Evolutionary conservation across 1,139 yeast genomes (phyloP), one percentile per base, ranked within the genome.

Genomic region (Geotrichum siamense): DNA sequence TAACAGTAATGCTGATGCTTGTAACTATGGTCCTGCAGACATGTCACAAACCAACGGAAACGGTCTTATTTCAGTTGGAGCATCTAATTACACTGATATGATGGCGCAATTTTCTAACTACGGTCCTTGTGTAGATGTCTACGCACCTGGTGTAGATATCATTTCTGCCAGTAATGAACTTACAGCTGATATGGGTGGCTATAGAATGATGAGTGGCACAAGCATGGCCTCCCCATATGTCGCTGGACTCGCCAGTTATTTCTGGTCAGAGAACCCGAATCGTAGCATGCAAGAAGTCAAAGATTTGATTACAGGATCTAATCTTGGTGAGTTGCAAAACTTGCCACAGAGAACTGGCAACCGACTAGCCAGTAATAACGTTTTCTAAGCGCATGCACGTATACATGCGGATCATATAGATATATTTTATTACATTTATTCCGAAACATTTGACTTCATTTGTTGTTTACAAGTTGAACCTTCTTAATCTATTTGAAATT

Each of bases 151-250:
- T 60, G 74, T 82, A 64, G 80, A 82, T 64, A 75, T 84, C 53
- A 70, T 81, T 58, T 81, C 91, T 26, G 82, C 94, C 44, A 36
- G 41, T 12, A 41, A 39, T 19, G 42, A 31, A 16, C 82, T 79
- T 64, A 80, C 79, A 62, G 86, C 89, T 36, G 78, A 85, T 5
- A 75, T 74, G 50, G 62, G 72, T 34, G 41, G 41, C 6, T 81
- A 87, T 53, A 85, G 87, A 34, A 76, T 83, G 31, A 71, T 83
- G 64, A 80, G 89, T 33, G 94, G 94, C 67, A 84, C 94, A 10
- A 82, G 93, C n/a, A 83, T 84, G 94, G 93, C 94, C 26, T 79
- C 94, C 32, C 94, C 94, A 39, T 93, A 82, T 59, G 82, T 83
- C 60, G 80, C 84, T 49, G 94, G 94, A 55, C 72, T 83, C 59